A percentile compares a stretch with the other conserved stretches of the same genome.
Evolutionary conservation across 73 alveolate species (phyloP).

Genomic region (Paramecium sonneborni): DNA sequence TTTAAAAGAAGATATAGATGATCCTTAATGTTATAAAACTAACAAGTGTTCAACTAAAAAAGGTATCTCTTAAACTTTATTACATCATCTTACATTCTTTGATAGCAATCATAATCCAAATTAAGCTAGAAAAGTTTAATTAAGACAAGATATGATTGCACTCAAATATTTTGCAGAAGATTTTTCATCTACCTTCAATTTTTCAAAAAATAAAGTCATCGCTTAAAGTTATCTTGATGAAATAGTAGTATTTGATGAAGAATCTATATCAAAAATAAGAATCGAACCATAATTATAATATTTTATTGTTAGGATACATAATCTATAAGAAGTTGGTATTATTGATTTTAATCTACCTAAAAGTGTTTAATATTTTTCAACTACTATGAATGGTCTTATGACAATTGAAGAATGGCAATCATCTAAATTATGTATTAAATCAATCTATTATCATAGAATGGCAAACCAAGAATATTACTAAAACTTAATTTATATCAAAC

Average conservation of each 20-base stretch:
- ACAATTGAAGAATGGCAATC: neutral
- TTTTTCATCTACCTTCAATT: neutral
- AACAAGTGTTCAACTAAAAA: conserved; percentile 49
- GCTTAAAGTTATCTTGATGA: neutral
- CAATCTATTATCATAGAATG: neutral
- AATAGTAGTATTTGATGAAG: neutral
- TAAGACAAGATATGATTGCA: neutral
- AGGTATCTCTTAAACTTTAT: conserved; percentile 48
- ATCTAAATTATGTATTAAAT: neutral
- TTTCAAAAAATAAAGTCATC: neutral
- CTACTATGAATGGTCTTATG: neutral
- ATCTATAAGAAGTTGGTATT: neutral
- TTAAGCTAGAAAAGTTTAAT: neutral
- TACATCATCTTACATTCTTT: neutral
- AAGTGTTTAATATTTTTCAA: neutral
- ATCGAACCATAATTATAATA: neutral
- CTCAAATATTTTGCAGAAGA: neutral
- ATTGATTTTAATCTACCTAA: neutral
- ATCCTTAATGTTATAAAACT: neutral
- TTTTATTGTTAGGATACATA: neutral
- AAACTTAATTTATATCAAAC: too few relatives aligned
- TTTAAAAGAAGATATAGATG: conserved; percentile 71
- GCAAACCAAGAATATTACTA: too few relatives aligned
- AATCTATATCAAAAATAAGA: neutral
- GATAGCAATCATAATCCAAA: neutral